Evolutionary conservation across 345 rosid genomes (phyloP), one percentile per base, ranked within the genome.

Genomic region (Barbarea vulgaris): DNA sequence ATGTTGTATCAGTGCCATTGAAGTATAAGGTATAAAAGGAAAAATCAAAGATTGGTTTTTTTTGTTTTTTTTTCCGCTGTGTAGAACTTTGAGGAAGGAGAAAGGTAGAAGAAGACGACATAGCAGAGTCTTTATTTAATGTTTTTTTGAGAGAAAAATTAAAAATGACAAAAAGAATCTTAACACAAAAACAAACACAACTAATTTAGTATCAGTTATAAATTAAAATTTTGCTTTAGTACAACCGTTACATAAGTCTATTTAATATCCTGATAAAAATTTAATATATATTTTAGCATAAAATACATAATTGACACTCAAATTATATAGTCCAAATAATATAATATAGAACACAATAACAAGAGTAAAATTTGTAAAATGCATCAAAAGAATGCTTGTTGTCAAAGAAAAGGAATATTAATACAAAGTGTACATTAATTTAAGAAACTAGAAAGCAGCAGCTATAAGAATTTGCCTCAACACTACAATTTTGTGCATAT

Each of bases 21-120:
- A 55, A 44, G 68, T 37, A 36, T 61, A 56, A 48, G 27, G 18
- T 31, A 36, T 7, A 9, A 25, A 18, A 33, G 61, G 30, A 10
- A 36, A 66, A 19, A 39, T 58, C 67, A 60, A 60, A 67, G 63
- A 51, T 52, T 51, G 69, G 36, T 6, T 54, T 44, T 53, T 44
- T 44, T 44, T 19, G 4, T 61, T 11, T 27, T 3, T n/a, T n/a
- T n/a, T n/a, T n/a, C n/a, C n/a, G 69, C 64, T 55, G 77, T 4
- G 58, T 76, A 51, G 83, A 73, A 31, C 44, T 39, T 39, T 67
- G 25, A 70, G 72, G 69, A 72, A 69, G 4, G 75, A 70, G 36
- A 48, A 27, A 19, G 64, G 55, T 77, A 7, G 77, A 69, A 61
- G 84, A 73, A 18, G 87, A 83, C 3, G 39, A 48, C n/a, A 36